Conservation (phyloP, 371 early-diverging fungal genomes). For the Mortierella sp. region DNA sequence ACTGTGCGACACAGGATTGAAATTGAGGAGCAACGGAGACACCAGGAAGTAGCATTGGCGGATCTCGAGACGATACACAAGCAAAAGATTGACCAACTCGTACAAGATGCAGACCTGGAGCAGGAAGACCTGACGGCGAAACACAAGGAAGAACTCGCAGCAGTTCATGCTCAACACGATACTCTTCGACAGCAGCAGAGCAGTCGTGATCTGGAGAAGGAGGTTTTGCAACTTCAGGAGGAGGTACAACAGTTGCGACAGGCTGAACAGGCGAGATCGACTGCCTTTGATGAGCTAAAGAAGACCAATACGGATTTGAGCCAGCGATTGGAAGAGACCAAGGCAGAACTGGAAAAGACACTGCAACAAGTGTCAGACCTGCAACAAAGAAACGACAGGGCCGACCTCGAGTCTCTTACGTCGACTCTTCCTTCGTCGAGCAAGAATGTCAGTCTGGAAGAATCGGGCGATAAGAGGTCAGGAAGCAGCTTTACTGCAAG, state of each 20-base stretch:
- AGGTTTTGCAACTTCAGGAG: not conserved
- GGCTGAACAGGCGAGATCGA: not conserved
- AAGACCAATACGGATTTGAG: conserved; percentile 13
- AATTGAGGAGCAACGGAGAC: conserved; percentile 14
- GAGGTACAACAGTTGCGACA: not conserved
- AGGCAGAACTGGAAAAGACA: not conserved
- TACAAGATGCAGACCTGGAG: conserved; percentile 35
- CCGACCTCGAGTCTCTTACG: not conserved
- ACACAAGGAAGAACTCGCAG: conserved; percentile 14
- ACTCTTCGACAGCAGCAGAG: conserved; percentile 7
- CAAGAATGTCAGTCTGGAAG: not conserved
- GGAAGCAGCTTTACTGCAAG: not conserved
- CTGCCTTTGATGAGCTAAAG: not conserved
- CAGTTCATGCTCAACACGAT: not conserved
- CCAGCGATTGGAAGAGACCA: conserved; percentile 13
- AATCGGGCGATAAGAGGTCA: not conserved
- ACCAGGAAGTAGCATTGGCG: conserved; percentile 20
- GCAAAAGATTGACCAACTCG: conserved; percentile 22
- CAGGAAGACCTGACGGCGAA: conserved; percentile 14
- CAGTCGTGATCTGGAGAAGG: conserved; percentile 7
- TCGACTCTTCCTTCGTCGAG: not conserved
- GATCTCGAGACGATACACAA: conserved; percentile 23
- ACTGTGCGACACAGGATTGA: conserved; percentile 21
- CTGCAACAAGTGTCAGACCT: conserved; percentile 10
- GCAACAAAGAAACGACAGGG: not conserved